Conservation (phyloP, 75 land plant species). For the Gnetum montanum region DNA sequence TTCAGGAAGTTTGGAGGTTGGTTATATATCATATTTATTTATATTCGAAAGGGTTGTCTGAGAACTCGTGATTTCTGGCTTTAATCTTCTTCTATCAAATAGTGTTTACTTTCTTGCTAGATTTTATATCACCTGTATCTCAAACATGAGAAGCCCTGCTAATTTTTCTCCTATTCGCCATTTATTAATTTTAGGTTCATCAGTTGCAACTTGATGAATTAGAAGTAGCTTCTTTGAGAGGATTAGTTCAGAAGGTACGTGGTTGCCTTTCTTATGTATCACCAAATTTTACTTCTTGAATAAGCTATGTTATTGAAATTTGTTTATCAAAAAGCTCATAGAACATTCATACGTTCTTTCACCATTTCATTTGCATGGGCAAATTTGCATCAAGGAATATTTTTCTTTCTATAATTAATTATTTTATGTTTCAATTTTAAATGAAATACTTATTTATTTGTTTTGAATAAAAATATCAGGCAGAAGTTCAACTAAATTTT, state of each 20-base stretch:
- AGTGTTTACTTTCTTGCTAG: no score
- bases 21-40: background rate
- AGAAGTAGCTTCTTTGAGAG: slow-evolving; percentile 91
- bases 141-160: background rate
- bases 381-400: no score
- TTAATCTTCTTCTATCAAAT: no score
- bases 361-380: background rate
- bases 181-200: slow-evolving; percentile 47
- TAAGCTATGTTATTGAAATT: no score
- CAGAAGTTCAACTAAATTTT: slow-evolving; percentile 87
- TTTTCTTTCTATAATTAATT: no score
- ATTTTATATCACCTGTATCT: background rate
- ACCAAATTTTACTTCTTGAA: no score
- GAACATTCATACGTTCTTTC: background rate
- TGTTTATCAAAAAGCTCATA: no score
- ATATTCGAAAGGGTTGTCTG: no score
- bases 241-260: slow-evolving; percentile 82
- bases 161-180: background rate
- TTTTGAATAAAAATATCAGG: no score
- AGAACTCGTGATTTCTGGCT: no score
- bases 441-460: no score
- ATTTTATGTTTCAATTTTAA: no score
- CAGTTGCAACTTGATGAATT: slow-evolving; percentile 95
- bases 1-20: slow-evolving; percentile 80
- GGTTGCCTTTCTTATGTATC: background rate